Percentiles rank a stretch among this genome's conserved stretches.
phyloP scores from a whole-genome alignment of 2,329 filamentous ascomycete genomes.

The Fusarium sp. region DNA sequence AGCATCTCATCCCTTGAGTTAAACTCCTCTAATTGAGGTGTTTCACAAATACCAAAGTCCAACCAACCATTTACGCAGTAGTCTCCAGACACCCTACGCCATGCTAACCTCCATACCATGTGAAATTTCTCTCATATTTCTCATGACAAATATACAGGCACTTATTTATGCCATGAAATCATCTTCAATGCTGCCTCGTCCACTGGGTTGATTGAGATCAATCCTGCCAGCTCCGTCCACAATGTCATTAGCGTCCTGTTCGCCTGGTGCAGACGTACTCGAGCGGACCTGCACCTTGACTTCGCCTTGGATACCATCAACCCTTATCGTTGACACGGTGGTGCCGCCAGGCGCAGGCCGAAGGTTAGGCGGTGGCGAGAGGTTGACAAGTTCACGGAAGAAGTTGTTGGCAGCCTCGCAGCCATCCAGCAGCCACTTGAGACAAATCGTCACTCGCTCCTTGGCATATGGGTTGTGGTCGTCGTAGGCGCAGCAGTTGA shows the following conservation, averaged over 20 bases:
- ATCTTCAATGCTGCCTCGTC: slow-evolving; percentile 53
- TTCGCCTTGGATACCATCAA: slow-evolving; percentile 67
- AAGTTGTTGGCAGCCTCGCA: slow-evolving; percentile 78
- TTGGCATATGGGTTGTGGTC: slow-evolving; percentile 95
- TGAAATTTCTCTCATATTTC: not conserved
- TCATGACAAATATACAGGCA: not conserved
- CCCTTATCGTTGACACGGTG: slow-evolving; percentile 57
- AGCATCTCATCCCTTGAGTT: not conserved
- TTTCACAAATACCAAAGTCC: not conserved
- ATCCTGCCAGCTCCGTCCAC: slow-evolving; percentile 56
- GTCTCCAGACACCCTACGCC: not conserved
- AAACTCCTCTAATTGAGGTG: not conserved
- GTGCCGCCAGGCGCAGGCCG: slow-evolving; percentile 49
- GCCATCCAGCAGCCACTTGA: slow-evolving; percentile 84
- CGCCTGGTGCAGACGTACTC: slow-evolving; percentile 40
- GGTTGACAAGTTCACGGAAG: slow-evolving; percentile 70
- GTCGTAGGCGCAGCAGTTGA: slow-evolving; percentile 91
- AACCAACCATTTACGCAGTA: not conserved
- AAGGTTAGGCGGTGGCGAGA: slow-evolving; percentile 54
- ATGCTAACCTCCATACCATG: not conserved
- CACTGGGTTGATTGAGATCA: slow-evolving; percentile 49
- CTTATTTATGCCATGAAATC: slow-evolving; percentile 55
- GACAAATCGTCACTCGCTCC: slow-evolving; percentile 86
- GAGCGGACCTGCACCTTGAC: slow-evolving; percentile 64
- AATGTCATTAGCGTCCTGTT: slow-evolving; percentile 51